phyloP scores from a whole-genome alignment of 371 early-diverging fungal genomes.

The Mortierella polycephala region DNA sequence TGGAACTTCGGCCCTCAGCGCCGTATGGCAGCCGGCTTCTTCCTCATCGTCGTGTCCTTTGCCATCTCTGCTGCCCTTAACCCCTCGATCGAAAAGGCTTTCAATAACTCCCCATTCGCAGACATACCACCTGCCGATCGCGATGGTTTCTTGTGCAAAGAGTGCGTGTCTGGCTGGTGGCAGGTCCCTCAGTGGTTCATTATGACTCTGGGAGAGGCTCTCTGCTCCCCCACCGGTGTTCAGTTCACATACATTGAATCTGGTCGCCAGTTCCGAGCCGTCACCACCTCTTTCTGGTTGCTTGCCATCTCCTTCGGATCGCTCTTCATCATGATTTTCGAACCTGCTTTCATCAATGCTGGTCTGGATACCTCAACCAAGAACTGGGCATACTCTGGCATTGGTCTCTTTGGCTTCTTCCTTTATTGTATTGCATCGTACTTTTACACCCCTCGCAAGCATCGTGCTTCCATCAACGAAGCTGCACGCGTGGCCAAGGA shows the following conservation, averaged over 20 bases:
- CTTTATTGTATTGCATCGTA: conserved; percentile 30
- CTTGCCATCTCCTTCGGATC: conserved; percentile 56
- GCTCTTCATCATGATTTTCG: conserved; percentile 40
- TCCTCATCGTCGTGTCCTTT: conserved; percentile 57
- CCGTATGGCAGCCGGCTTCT: conserved; percentile 64
- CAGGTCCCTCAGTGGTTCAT: conserved; percentile 74
- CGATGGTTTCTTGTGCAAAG: conserved; percentile 32
- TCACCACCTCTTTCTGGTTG: conserved; percentile 62
- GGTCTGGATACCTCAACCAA: conserved; percentile 15
- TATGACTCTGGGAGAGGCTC: conserved; percentile 70
- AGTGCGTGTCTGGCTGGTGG: conserved; percentile 56
- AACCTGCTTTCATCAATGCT: conserved; percentile 22
- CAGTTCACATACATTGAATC: conserved; percentile 72
- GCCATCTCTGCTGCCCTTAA: conserved; percentile 56
- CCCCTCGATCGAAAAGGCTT: conserved; percentile 50
- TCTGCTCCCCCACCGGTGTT: conserved; percentile 73
- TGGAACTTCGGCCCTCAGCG: conserved; percentile 59
- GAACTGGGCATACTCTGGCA: conserved; percentile 47
- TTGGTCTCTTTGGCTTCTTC: conserved; percentile 44
- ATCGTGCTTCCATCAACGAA: conserved; percentile 47
- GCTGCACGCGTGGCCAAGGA: conserved; percentile 44
- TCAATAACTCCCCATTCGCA: conserved; percentile 14
- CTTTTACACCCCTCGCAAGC: conserved; percentile 41
- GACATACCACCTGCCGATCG: conserved; percentile 9
- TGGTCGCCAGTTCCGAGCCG: conserved; percentile 58